Evolutionary conservation across 352 stramenopile genomes (phyloP).

Genomic region (Plasmopara viticola): DNA sequence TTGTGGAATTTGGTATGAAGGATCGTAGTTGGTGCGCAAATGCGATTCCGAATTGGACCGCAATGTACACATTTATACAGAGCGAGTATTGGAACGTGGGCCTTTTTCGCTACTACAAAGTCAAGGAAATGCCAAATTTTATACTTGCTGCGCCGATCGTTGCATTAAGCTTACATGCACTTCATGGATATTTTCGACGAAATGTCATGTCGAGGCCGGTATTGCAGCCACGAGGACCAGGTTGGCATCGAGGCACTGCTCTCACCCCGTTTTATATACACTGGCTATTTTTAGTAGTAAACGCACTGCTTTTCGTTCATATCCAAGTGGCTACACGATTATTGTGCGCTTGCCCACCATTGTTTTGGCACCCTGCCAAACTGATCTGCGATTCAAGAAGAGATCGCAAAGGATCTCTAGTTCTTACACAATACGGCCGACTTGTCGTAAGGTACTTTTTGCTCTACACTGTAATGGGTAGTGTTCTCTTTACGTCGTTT

Average conservation of each 20-base stretch:
- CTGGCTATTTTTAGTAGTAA: conserved; percentile 69
- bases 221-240: conserved; percentile 1
- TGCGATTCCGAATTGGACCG: conserved; percentile 63
- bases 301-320: conserved; percentile 72
- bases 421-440: conserved; percentile 19
- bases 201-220: conserved; percentile 13
- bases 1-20: conserved; percentile 1
- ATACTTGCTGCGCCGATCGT: conserved; percentile 86
- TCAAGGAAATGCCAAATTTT: conserved; percentile 94
- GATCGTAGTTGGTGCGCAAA: conserved; percentile 69
- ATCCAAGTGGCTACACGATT: conserved; percentile 85
- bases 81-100: conserved; percentile 94
- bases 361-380: conserved; percentile 71
- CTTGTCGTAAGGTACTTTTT: conserved; percentile 62
- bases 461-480: conserved; percentile 59
- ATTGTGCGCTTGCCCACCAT: conserved; percentile 58
- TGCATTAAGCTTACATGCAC: conserved; percentile 46
- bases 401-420: conserved; percentile 7
- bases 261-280: conserved; percentile 59
- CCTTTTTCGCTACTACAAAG: conserved; percentile 90
- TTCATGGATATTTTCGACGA: conserved; percentile 45
- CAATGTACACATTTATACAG: conserved; percentile 94
- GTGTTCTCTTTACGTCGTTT: conserved; percentile 68
- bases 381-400: conserved; percentile 10
- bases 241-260: conserved; percentile 13